Conservation (phyloP, 495 filamentous ascomycete genomes). For the Terfezia boudieri region DNA sequence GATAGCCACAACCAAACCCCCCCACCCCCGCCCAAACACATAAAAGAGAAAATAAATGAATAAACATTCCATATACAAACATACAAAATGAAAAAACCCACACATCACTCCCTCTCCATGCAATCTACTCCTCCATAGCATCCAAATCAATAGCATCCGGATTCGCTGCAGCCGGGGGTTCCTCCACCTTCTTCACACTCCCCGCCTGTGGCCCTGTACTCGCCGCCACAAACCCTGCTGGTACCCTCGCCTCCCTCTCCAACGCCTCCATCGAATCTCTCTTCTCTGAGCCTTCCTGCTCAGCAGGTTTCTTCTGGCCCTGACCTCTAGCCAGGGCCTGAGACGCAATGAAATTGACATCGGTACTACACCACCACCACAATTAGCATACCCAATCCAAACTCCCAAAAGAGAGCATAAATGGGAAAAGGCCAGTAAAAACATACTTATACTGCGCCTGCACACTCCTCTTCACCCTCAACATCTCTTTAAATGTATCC, state of each 20-base stretch:
- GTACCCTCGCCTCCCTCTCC: constrained; percentile 72
- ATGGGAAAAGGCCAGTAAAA: constrained; percentile 21
- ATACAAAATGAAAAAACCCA: no score
- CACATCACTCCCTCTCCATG: background rate
- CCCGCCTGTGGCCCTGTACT: constrained; percentile 51
- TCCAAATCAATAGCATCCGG: constrained; percentile 83
- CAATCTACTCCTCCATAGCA: constrained; percentile 21
- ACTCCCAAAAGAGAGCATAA: constrained; percentile 2
- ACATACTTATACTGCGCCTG: constrained; percentile 69
- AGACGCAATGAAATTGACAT: constrained; percentile 95
- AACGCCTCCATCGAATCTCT: constrained; percentile 78
- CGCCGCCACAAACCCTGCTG: constrained; percentile 77
- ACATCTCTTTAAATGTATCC: constrained; percentile 98
- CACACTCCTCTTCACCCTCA: constrained; percentile 89
- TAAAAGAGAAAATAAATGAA: no score
- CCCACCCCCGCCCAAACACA: no score
- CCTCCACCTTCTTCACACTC: constrained; percentile 26
- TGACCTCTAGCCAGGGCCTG: constrained; percentile 77
- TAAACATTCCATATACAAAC: no score
- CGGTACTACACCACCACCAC: constrained; percentile 28
- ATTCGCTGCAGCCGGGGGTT: constrained; percentile 36
- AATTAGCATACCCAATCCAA: constrained; percentile 14
- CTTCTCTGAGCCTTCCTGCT: constrained; percentile 29
- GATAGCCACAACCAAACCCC: no score
- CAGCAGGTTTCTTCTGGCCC: constrained; percentile 22